A percentile compares a stretch with the other conserved stretches of the same genome.
Evolutionary conservation across 78 protist genomes (phyloP).

Genomic region (Speleostelium caveatum): DNA sequence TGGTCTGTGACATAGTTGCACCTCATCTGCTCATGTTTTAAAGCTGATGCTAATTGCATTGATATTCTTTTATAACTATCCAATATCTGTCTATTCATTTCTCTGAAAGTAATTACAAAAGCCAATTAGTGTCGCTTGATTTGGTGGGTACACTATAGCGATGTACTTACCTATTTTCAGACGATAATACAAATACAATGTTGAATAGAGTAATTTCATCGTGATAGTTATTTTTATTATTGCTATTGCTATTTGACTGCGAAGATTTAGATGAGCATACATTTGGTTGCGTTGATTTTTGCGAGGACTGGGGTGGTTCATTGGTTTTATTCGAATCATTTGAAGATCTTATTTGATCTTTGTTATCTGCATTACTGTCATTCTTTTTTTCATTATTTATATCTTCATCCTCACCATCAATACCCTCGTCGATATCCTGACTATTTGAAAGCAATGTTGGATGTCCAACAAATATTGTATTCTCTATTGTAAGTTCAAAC

Average conservation of each 20-base stretch:
- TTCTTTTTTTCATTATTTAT: neutral
- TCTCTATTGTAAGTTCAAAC: constrained; percentile 68
- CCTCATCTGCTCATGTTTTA: constrained; percentile 63
- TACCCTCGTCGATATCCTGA: neutral
- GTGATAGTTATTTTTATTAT: constrained; percentile 1
- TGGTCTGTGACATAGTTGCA: constrained; percentile 58
- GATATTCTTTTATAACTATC: constrained; percentile 62
- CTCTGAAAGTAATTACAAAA: too few species aligned
- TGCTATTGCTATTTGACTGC: neutral
- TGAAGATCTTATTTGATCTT: neutral
- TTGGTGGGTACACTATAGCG: too few species aligned
- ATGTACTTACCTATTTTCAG: constrained; percentile 8
- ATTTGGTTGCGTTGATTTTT: too few species aligned
- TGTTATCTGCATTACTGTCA: neutral
- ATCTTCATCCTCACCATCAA: constrained; percentile 36
- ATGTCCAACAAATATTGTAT: constrained; percentile 67
- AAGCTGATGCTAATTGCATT: constrained; percentile 57
- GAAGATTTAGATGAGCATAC: neutral
- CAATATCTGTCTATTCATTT: neutral
- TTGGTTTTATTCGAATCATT: neutral
- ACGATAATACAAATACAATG: constrained; percentile 59
- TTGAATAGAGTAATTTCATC: constrained; percentile 68
- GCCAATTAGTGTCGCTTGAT: too few species aligned
- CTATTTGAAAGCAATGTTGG: constrained; percentile 44
- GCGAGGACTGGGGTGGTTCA: too few species aligned